These are phyloP conservation scores for Mycena floridula DNA, from an alignment of 768 basidiomycete genomes.

Conservation along the genomic window DNA sequence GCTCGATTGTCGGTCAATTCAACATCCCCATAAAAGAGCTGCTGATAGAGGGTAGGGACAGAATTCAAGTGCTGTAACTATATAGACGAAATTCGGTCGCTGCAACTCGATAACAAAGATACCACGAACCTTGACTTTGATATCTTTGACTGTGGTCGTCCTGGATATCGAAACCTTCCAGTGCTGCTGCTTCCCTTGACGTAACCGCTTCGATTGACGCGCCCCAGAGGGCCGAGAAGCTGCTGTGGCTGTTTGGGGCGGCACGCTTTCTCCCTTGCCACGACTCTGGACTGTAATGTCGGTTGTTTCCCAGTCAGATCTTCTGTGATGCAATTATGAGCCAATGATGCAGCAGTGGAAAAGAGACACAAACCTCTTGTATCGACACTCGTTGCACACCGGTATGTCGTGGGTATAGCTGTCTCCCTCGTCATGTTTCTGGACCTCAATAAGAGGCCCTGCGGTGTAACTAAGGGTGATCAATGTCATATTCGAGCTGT, in stretches of 20 bases:
- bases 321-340: too few relatives aligned
- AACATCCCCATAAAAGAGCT: conserved; percentile 51
- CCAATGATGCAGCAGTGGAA: too few relatives aligned
- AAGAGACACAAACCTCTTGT: too few relatives aligned
- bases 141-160: conserved; percentile 66
- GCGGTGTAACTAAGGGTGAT: conserved; percentile 43
- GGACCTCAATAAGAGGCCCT: conserved; percentile 47
- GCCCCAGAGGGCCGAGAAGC: conserved; percentile 34
- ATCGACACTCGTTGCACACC: conserved; percentile 57
- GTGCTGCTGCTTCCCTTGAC: conserved; percentile 44
- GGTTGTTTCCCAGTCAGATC: conserved; percentile 50
- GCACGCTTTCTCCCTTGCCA: conserved; percentile 19
- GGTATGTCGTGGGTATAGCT: conserved; percentile 42
- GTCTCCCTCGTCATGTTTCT: conserved; percentile 29
- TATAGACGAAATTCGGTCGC: not conserved
- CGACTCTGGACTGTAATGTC: conserved; percentile 53
- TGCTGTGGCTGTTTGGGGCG: conserved; percentile 21
- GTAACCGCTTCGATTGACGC: conserved; percentile 69
- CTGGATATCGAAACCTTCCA: conserved; percentile 54
- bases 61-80: conserved; percentile 58
- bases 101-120: conserved; percentile 2
- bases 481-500: not conserved
- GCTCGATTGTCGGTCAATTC: conserved; percentile 63
- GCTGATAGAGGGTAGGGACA: conserved; percentile 74
- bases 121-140: conserved; percentile 61